Conservation (phyloP, 139 green algal species). For the Gonium pectorale region DNA sequence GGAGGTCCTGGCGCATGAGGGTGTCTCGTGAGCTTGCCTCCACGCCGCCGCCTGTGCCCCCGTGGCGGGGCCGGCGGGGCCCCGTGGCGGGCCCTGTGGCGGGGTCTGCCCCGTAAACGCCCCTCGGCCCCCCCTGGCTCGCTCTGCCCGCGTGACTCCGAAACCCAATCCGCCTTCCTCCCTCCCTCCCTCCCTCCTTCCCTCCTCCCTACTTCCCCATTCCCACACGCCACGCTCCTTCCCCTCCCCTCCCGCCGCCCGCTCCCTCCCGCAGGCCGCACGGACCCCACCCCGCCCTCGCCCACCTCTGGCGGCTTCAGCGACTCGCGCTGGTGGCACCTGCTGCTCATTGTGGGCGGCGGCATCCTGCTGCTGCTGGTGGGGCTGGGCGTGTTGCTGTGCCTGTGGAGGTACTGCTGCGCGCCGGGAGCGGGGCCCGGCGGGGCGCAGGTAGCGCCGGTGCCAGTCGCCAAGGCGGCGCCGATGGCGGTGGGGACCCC, state of each 20-base stretch:
- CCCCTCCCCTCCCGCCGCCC: background rate
- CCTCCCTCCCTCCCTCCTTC: no score
- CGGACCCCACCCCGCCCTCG: no score
- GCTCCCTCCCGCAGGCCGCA: background rate
- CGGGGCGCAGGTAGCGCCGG: background rate
- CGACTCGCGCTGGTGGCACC: background rate
- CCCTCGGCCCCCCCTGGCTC: no score
- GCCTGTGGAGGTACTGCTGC: slow-evolving; percentile 18
- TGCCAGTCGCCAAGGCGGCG: background rate
- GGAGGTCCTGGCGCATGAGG: no score
- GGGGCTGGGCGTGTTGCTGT: background rate
- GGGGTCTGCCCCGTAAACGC: no score
- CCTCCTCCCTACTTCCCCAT: no score
- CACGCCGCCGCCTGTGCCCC: no score
- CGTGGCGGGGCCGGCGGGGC: no score
- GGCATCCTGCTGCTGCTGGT: background rate
- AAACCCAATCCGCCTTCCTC: no score
- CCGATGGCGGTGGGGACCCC: background rate
- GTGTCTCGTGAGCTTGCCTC: no score
- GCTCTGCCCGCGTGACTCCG: no score
- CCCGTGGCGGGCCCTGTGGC: no score
- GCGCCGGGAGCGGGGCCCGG: background rate
- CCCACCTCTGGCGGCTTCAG: background rate
- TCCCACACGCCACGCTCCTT: background rate
- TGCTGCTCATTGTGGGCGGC: slow-evolving; percentile 25